Conservation (phyloP, 352 stramenopile species). For the Phytophthora pluvialis region DNA sequence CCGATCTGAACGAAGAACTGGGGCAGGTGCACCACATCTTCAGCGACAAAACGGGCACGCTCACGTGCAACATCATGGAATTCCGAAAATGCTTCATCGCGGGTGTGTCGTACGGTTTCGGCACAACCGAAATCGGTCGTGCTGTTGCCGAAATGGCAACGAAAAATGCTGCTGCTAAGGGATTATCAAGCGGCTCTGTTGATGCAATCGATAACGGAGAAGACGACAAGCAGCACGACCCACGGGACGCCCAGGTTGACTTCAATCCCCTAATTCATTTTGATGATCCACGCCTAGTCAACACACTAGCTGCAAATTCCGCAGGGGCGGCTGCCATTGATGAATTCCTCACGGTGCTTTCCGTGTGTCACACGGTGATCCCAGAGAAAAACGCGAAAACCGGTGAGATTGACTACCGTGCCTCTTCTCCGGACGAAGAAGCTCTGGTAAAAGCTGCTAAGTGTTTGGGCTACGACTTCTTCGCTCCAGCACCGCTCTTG, state of each 20-base stretch:
- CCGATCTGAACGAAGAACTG: conserved; percentile 92
- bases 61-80: conserved; percentile 99
- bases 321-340: conserved; percentile 45
- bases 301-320: conserved; percentile 41
- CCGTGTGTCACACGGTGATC: conserved; percentile 83
- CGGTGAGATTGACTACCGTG: conserved; percentile 76
- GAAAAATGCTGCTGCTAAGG: conserved; percentile 27
- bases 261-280: conserved; percentile 76
- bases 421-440: conserved; percentile 93
- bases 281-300: conserved; percentile 68
- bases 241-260: conserved; percentile 60
- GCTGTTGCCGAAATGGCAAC: conserved; percentile 60
- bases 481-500: conserved; percentile 61
- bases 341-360: conserved; percentile 75
- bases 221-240: conserved; percentile 36
- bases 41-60: conserved; percentile 98
- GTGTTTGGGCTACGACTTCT: conserved; percentile 68
- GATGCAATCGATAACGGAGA: conserved; percentile 6
- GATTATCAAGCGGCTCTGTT: neutral
- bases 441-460: conserved; percentile 91
- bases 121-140: conserved; percentile 79
- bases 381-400: conserved; percentile 57
- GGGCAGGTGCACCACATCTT: conserved; percentile 98
- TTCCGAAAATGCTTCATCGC: conserved; percentile 92
- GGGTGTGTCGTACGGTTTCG: conserved; percentile 85